Evolutionary conservation across 108 stramenopile species (phyloP).

Genomic region (Hondaea fermentalgiana): DNA sequence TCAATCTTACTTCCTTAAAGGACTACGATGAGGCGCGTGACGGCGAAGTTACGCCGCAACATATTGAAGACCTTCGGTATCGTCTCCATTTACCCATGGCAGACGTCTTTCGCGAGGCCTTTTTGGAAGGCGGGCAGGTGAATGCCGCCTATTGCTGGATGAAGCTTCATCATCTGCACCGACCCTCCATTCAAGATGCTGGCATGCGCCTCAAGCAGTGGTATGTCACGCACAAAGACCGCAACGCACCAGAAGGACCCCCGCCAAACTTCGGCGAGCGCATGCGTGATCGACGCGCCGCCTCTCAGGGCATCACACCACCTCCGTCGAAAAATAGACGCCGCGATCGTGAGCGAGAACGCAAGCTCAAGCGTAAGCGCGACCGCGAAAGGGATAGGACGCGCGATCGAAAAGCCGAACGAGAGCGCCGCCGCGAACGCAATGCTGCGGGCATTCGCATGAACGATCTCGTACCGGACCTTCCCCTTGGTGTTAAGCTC

Average conservation of each 20-base stretch:
- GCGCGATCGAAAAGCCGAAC: neutral
- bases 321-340: neutral
- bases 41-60: neutral
- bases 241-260: neutral
- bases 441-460: neutral
- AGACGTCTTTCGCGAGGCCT: neutral
- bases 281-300: neutral
- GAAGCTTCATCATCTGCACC: neutral
- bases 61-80: neutral
- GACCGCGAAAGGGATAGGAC: neutral
- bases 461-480: neutral
- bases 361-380: neutral
- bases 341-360: neutral
- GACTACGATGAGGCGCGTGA: neutral
- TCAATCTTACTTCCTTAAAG: neutral
- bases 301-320: neutral
- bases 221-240: neutral
- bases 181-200: neutral
- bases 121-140: neutral
- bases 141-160: constrained; percentile 10
- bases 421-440: neutral
- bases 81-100: neutral
- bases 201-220: neutral
- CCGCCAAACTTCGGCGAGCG: neutral
- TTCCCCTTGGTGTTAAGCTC: neutral